Evolutionary conservation across 2,329 filamentous ascomycete species (phyloP).

Genomic region (Phialemoniopsis sp.): DNA sequence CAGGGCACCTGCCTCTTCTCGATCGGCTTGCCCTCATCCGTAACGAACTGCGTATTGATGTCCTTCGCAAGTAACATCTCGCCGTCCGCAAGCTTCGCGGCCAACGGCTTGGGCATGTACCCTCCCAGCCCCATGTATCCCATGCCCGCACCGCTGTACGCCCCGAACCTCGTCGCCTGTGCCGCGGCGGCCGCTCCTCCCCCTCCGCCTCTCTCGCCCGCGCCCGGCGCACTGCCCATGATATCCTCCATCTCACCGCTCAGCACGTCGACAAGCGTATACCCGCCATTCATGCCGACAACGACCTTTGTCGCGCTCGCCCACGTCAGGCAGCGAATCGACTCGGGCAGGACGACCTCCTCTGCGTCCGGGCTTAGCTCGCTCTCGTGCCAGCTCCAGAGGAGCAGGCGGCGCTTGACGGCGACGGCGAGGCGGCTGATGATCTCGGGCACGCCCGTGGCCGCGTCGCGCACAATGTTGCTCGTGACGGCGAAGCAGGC

Average conservation of each 20-base stretch:
- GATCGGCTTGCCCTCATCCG: slow-evolving; percentile 74
- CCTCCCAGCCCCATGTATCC: slow-evolving; percentile 94
- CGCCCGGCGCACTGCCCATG: slow-evolving; percentile 60
- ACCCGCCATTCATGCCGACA: slow-evolving; percentile 87
- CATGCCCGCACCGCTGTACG: slow-evolving; percentile 82
- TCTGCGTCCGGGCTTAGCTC: slow-evolving; percentile 70
- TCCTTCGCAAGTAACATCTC: slow-evolving; percentile 95
- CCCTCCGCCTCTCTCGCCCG: slow-evolving; percentile 39
- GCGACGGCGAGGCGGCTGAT: slow-evolving; percentile 89
- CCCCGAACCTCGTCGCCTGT: slow-evolving; percentile 69
- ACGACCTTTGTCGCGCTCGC: slow-evolving; percentile 81
- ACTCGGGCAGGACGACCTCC: slow-evolving; percentile 77
- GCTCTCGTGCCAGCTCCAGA: slow-evolving; percentile 97
- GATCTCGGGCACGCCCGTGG: slow-evolving; percentile 86
- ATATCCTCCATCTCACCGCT: slow-evolving; percentile 74
- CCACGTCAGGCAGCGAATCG: slow-evolving; percentile 88
- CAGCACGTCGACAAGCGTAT: slow-evolving; percentile 81
- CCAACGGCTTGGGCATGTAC: slow-evolving; percentile 86
- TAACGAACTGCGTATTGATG: slow-evolving; percentile 90
- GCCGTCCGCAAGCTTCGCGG: slow-evolving; percentile 74
- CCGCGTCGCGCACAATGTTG: slow-evolving; percentile 87
- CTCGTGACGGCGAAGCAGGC: slow-evolving; percentile 89
- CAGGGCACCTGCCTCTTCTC: slow-evolving; percentile 90
- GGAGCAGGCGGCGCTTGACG: slow-evolving; percentile 81
- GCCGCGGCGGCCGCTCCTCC: slow-evolving; percentile 28